Base-by-base conservation (phyloP, 2,329 filamentous ascomycete genomes). In the Aspergillus pseudoviridinutans region DNA sequence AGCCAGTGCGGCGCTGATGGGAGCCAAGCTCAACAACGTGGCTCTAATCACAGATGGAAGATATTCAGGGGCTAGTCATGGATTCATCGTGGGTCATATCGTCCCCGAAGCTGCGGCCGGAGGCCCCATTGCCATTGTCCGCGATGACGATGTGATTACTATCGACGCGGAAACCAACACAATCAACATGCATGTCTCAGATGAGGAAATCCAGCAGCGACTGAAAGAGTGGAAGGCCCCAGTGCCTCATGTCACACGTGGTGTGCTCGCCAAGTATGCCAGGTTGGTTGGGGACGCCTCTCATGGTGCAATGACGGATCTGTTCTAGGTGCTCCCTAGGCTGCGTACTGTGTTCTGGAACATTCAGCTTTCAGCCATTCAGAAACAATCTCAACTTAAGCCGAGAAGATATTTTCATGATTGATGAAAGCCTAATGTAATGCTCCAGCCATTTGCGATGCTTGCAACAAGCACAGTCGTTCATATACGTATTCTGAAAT, bases 61-160 rank as follows among this genome's bases (percentile, higher is more conserved):
- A 49, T 97, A 97, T 74, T 89, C 85, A 50, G 93, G 93, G 32
- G 93, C 92, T 2, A 89, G 84, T 54, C 92, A 97, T 73, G 92
- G 92, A 0, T 96, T 96, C 74, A 94, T 96, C 68, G 91, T 97
- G 17, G 93, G 93, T 0, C 92, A 97, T 68, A 91, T 97, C 14
- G 89, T 90, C 2, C 93, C 93, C 2, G 93, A 97, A 75, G 93
- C 93, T 0, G 91, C 90, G 1, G 87, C 88, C 1, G 93, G 93
- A 17, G 93, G 93, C 0, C 92, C 93, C 0, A 92, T 97, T 68
- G 92, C 89, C 0, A 78, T 96, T 5, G 90, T 97, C 2, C 72
- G 79, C 65, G 84, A 95, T 66, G 93, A 91, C 1, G 93, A 97
- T 74, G 75, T 84, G 27, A 86, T 97, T 53, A 92, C 89, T 3